Percentiles rank a stretch among this genome's conserved stretches.
phyloP scores from a whole-genome alignment of 208 protist genomes.

The Sergeia podlipaevii region DNA sequence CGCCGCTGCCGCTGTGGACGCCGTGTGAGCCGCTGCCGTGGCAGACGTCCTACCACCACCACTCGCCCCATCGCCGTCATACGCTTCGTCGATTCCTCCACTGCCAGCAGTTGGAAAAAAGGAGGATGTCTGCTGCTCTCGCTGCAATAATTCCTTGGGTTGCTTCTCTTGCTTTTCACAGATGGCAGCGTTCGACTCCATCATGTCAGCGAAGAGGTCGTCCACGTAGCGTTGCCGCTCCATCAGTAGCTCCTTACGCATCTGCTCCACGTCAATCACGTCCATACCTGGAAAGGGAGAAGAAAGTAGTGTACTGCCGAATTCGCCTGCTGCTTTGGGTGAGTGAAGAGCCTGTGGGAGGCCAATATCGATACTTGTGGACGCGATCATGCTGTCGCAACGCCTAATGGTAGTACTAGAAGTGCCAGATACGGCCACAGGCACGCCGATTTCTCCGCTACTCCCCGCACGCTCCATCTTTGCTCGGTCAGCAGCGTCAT shows the following conservation, averaged over 20 bases:
- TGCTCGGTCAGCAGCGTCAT: slow-evolving; percentile 10
- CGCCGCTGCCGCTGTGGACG: neutral
- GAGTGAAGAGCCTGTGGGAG: no score
- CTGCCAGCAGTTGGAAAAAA: neutral
- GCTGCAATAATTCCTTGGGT: slow-evolving; percentile 1
- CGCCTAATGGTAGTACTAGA: no score
- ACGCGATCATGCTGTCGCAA: no score
- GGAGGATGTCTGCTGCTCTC: neutral
- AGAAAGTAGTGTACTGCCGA: no score
- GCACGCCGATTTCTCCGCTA: no score
- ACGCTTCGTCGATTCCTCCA: neutral
- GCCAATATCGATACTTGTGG: no score
- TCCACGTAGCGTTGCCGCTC: no score
- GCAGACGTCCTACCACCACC: neutral
- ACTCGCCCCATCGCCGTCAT: neutral
- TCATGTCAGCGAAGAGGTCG: slow-evolving; percentile 33
- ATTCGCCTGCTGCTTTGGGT: no score
- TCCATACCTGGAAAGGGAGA: no score
- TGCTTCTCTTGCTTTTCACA: slow-evolving; percentile 17
- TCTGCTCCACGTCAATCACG: neutral
- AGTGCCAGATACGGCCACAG: no score
- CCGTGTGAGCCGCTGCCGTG: neutral
- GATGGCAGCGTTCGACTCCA: slow-evolving; percentile 43
- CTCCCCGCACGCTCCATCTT: no score
- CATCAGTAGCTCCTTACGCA: neutral